Base-by-base conservation (phyloP, 441 rosid genomes). In the Eutrema salsugineum region DNA sequence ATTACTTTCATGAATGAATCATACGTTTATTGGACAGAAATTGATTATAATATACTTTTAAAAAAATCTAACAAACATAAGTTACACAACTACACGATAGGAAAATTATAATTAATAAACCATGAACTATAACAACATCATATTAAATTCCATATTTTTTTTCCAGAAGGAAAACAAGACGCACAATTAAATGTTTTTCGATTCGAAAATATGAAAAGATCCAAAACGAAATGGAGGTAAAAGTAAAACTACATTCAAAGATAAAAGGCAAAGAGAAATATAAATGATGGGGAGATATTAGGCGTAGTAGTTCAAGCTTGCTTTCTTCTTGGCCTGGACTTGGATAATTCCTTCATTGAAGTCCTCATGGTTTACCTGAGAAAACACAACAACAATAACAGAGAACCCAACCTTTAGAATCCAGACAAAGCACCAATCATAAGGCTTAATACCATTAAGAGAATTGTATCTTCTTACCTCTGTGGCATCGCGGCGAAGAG, bases 321-420 rank as follows among this genome's bases (percentile, higher is more conserved):
- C 86, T 73, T 94, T 94, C 95, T 94, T 94, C 91, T 94, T 94
- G 5, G 99, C 99, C 73, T 94, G 97, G 28, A 94, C 99, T 66
- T 90, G 99, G 77, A 94, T 94, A 55, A 94, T 91, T 15, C 99
- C 99, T 85, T 91, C 99, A 49, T 94, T 91, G 79, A 91, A 94
- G 80, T 94, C 99, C 73, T 94, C 99, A 54, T 94, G 99, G 70
- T 88, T 94, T 53, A 94, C 97, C 97, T 91, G 75, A 53, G 59
- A 47, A 63, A 44, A 32, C 51, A 43, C 30, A 22, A 39, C 33
- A 48, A 49, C 40, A 56, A 66, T 8, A 55, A 39, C 54, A 51
- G 46, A 43, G 36, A 73, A 39, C 36, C n/a, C 63, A 9, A 27
- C 7, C 17, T 39, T 61, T 8, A 35, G 2, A 39, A 76, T 47